Percentiles rank a stretch among this genome's conserved stretches.
Conservation (phyloP, 305 asterid genomes). For the Caryopteris hybrid region DNA sequence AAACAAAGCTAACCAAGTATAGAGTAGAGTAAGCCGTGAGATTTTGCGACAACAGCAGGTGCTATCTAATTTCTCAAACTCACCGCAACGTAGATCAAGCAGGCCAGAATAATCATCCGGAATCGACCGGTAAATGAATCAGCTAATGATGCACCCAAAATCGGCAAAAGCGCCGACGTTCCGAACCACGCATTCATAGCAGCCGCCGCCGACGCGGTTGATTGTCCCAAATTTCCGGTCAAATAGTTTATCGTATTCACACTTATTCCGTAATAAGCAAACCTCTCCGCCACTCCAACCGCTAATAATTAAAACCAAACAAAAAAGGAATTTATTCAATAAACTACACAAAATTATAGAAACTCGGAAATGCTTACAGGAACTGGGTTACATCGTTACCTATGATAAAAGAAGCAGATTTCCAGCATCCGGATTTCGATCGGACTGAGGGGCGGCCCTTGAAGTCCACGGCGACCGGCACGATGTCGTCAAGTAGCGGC, state of each 20-base stretch:
- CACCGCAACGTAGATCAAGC: slow-evolving; percentile 22
- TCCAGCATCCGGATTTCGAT: slow-evolving; percentile 26
- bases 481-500: slow-evolving; percentile 22
- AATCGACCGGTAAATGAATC: slow-evolving; percentile 25
- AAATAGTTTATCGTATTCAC: too few relatives aligned
- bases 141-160: slow-evolving; percentile 27
- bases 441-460: slow-evolving; percentile 10
- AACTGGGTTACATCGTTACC: too few relatives aligned
- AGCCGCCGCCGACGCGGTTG: too few relatives aligned
- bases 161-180: slow-evolving; percentile 24
- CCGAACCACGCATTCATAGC: slow-evolving; percentile 28
- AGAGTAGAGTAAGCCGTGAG: neutral
- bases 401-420: slow-evolving; percentile 20
- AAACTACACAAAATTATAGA: too few relatives aligned
- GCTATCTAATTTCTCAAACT: neutral
- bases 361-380: too few relatives aligned
- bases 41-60: neutral
- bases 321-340: too few relatives aligned
- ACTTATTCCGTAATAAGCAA: slow-evolving; percentile 26
- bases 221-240: too few relatives aligned
- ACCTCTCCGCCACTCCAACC: slow-evolving; percentile 29
- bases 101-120: slow-evolving; percentile 20
- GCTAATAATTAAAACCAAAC: neutral
- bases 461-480: slow-evolving; percentile 12
- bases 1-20: neutral